Conservation (phyloP, 768 basidiomycete species). For the Hericium coralloides region DNA sequence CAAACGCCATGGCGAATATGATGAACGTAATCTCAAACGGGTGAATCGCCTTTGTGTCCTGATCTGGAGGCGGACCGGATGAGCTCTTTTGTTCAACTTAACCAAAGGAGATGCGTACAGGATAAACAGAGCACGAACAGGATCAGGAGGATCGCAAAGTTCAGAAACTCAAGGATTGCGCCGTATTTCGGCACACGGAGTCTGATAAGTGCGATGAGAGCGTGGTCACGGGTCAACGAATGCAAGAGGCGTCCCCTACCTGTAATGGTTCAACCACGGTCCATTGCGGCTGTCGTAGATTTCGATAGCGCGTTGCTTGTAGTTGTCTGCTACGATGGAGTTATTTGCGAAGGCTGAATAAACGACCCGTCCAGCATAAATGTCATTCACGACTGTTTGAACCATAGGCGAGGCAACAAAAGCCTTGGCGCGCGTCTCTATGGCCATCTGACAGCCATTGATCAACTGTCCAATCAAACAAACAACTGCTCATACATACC, state of each 20-base stretch:
- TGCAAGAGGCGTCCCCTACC: constrained; percentile 29
- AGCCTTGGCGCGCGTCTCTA: constrained; percentile 74
- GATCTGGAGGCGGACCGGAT: constrained; percentile 31
- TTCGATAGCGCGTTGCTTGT: constrained; percentile 69
- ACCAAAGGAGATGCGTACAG: constrained; percentile 31
- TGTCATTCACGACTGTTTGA: constrained; percentile 81
- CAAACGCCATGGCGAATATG: constrained; percentile 67
- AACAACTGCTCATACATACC: constrained; percentile 35
- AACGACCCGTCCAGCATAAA: constrained; percentile 73
- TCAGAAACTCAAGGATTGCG: constrained; percentile 68
- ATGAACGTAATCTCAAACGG: constrained; percentile 68
- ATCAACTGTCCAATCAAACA: background rate
- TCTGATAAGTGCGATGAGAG: constrained; percentile 24
- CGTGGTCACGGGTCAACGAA: background rate
- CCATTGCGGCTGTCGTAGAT: constrained; percentile 59
- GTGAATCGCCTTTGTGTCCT: constrained; percentile 41
- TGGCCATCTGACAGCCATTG: constrained; percentile 60
- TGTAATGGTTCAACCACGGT: constrained; percentile 79
- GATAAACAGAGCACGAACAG: constrained; percentile 69
- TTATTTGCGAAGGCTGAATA: constrained; percentile 46
- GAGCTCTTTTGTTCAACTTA: background rate
- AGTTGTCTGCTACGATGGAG: constrained; percentile 84
- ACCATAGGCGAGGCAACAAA: constrained; percentile 80
- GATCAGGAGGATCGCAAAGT: constrained; percentile 58
- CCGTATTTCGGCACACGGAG: constrained; percentile 79